A percentile compares a stretch with the other conserved stretches of the same genome.
Conservation (phyloP, 371 early-diverging fungal genomes). For the Coemansia sp. region DNA sequence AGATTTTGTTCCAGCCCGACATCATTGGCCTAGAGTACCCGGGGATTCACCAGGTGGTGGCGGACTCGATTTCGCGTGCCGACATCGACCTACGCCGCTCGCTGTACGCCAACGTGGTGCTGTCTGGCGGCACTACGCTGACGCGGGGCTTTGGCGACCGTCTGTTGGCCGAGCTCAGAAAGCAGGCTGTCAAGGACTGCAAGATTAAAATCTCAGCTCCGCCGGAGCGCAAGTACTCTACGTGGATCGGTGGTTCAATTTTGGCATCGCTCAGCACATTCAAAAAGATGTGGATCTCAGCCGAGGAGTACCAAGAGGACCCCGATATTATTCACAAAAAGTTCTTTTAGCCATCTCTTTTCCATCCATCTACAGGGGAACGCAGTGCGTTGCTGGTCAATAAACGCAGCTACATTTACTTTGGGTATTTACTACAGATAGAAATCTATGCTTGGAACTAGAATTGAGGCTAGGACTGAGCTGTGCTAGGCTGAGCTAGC, state of each 20-base stretch:
- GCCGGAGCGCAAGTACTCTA: slow-evolving; percentile 95
- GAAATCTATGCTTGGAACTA: no score
- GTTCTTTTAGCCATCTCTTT: slow-evolving; percentile 57
- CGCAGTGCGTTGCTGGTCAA: neutral
- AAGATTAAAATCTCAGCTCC: slow-evolving; percentile 96
- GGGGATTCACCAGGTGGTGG: slow-evolving; percentile 87
- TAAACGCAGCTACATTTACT: neutral
- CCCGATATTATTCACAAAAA: slow-evolving; percentile 80
- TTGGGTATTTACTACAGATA: no score
- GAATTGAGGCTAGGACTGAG: no score
- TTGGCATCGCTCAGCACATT: slow-evolving; percentile 92
- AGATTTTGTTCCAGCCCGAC: slow-evolving; percentile 83
- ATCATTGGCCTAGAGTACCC: slow-evolving; percentile 84
- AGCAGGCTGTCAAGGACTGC: slow-evolving; percentile 78
- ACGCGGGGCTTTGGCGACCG: slow-evolving; percentile 90
- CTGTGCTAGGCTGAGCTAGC: no score
- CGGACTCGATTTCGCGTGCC: slow-evolving; percentile 83
- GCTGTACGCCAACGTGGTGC: slow-evolving; percentile 85
- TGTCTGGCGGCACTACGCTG: slow-evolving; percentile 92
- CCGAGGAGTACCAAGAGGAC: slow-evolving; percentile 84
- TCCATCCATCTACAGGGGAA: neutral
- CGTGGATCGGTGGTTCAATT: slow-evolving; percentile 98
- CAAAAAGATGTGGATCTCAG: slow-evolving; percentile 91
- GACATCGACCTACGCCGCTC: slow-evolving; percentile 89
- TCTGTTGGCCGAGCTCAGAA: slow-evolving; percentile 81